Base-by-base conservation (phyloP, 2,329 filamentous ascomycete species). In the Shiraia bambusicola region DNA sequence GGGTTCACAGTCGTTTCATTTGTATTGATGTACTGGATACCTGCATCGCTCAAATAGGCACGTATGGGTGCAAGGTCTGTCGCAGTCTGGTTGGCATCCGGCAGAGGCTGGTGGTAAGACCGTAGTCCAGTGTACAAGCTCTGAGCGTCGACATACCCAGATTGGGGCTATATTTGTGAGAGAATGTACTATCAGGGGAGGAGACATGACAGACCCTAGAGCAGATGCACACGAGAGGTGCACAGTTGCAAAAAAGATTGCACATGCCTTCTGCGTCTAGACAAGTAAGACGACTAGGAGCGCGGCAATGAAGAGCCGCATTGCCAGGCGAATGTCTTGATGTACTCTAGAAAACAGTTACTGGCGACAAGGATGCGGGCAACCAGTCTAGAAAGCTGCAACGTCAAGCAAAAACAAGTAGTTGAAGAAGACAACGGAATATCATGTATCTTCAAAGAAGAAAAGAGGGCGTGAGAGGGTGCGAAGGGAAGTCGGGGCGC, bases 1-100 rank as follows among this genome's bases (percentile, higher is more conserved):
- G 49, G 38, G 31, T 54, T 55, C 6, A 67, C 47, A 1, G 42
- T 58, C 1, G 65, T 67, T n/a, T 52, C 56, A 22, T 66, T 50
- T 6, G 45, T 42, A 15, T 66, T 47, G 1, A 66, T 49, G 32
- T 19, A 30, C 16, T 33, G 38, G 1, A 56, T 22, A 45, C 48
- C 15, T 16, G 52, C 43, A 15, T 35, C 32, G 19, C 19, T 25
- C 32, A 52, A 39, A 24, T 45, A 45, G 9, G 44, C 34, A 13
- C 44, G 25, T 12, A 46, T 24, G 10, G 42, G 38, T 16, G 40
- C 31, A 10, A 46, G 32, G 15, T 49, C 45, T 17, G 36, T 29
- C 14, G 37, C 43, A 4, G 36, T 44, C 8, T 42, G 46, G 17
- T 39, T 22, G 22, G 38, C 14, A 19, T 49, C 42, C 2, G 36